Base-by-base conservation (phyloP, 768 basidiomycete species). In the Suillus occidentalis region DNA sequence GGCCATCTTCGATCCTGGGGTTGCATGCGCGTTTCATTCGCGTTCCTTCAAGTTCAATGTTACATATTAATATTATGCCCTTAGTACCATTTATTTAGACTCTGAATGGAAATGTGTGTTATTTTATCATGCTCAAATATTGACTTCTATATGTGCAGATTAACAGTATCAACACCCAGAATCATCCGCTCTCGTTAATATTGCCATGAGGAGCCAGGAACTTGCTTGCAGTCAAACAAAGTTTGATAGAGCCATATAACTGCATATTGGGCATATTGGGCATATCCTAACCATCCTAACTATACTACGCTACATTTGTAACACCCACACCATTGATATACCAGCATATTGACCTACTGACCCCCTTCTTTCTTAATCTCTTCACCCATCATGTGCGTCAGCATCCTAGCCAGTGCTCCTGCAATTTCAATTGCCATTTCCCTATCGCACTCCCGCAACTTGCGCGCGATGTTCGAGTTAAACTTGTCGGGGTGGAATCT, bases 1-100 rank as follows among this genome's bases (percentile, higher is more conserved):
- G 59, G 91, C 89, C 63, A 90, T 94, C 83, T 96, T 95, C 78
- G 94, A 96, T 74, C 93, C 94, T 73, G 80, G 80, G 69, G 94
- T 94, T 61, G 94, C 94, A 71, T 96, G 95, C 79, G 83, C 87
- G 31, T 31, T 31, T 31, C 31, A 31, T 31, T 31, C 31, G 31
- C 31, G 3, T 31, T 31, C 31, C 31, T 89, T 95, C 83, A 95
- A n/a, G n/a, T n/a, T n/a, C n/a, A n/a, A n/a, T n/a, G n/a, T n/a
- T n/a, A n/a, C n/a, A n/a, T n/a, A n/a, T n/a, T n/a, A n/a, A n/a
- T n/a, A n/a, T n/a, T n/a, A n/a, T n/a, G 12, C 13, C 28, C 31
- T 31, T 31, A 95, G 31, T 31, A 31, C 31, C 31, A 31, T 4
- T 22, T n/a, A 3, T 49, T 22, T 22, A 50, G 49, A 25, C 25